These are phyloP conservation scores for Trapa bicornis DNA, from an alignment of 345 rosid genomes.

Conservation along the genomic window DNA sequence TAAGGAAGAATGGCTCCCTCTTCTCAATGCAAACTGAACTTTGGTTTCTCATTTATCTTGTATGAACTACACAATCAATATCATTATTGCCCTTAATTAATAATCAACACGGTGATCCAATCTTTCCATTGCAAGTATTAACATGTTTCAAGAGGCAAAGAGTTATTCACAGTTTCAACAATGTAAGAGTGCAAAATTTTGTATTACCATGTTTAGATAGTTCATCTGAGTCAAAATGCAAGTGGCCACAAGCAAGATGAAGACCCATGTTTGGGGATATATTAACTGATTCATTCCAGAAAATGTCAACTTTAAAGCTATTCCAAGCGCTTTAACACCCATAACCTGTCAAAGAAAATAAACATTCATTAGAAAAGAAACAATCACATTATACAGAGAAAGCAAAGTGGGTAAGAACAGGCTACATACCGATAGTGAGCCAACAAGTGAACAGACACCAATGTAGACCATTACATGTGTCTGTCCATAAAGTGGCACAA, in stretches of 20 bases:
- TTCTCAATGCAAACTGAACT: background rate
- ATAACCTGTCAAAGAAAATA: slow-evolving; percentile 35
- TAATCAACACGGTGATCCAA: no score
- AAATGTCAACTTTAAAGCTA: slow-evolving; percentile 61
- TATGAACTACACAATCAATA: background rate
- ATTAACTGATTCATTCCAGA: slow-evolving; percentile 56
- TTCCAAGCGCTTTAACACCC: slow-evolving; percentile 74
- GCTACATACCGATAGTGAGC: slow-evolving; percentile 77
- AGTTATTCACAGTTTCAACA: background rate
- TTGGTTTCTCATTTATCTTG: background rate
- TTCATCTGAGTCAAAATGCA: slow-evolving; percentile 68
- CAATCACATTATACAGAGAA: background rate
- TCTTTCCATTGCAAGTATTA: no score
- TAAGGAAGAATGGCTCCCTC: background rate
- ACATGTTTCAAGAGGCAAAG: background rate
- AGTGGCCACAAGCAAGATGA: slow-evolving; percentile 41
- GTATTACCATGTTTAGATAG: slow-evolving; percentile 57
- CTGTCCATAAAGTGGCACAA: slow-evolving; percentile 74
- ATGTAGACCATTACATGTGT: slow-evolving; percentile 91
- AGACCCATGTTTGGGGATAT: slow-evolving; percentile 64
- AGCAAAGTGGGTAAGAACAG: background rate
- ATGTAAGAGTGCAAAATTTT: background rate
- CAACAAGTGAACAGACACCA: slow-evolving; percentile 89
- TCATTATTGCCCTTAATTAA: background rate
- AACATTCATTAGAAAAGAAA: background rate